phyloP scores from a whole-genome alignment of 228 moss, liverwort and hornwort species.

The Sphagnum magellanicum region DNA sequence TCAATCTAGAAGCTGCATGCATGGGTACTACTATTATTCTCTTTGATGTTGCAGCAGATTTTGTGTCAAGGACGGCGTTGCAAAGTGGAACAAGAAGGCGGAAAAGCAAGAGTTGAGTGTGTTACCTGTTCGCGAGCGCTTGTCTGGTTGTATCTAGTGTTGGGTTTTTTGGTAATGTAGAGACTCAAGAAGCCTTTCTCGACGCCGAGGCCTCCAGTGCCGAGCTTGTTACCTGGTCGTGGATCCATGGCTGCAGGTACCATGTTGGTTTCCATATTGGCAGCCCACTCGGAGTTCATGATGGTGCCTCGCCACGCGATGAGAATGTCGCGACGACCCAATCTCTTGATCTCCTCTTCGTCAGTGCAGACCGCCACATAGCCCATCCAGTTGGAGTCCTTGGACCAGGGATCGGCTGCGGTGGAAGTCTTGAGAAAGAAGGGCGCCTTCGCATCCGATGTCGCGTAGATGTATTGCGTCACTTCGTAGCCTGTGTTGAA shows the following conservation, averaged over 20 bases:
- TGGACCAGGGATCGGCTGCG: constrained; percentile 5
- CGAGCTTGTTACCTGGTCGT: background rate
- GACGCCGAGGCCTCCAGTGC: constrained; percentile 8
- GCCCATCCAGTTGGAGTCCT: constrained; percentile 15
- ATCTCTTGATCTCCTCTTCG: constrained; percentile 8
- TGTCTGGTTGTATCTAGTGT: constrained; percentile 11
- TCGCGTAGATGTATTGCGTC: constrained; percentile 13
- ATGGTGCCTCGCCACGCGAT: constrained; percentile 18
- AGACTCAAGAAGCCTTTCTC: constrained; percentile 23
- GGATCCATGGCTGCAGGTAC: background rate
- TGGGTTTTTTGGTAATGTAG: constrained; percentile 10
- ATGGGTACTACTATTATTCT: too few relatives aligned
- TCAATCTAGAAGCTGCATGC: too few relatives aligned
- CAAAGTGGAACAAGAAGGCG: too few relatives aligned
- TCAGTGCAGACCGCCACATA: constrained; percentile 11
- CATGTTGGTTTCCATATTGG: constrained; percentile 8
- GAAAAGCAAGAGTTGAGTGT: too few relatives aligned
- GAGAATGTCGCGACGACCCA: constrained; percentile 18
- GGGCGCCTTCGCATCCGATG: constrained; percentile 5
- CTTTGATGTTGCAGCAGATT: too few relatives aligned
- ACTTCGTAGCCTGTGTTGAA: constrained; percentile 14
- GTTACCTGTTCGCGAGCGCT: constrained; percentile 26
- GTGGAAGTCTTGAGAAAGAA: constrained; percentile 7
- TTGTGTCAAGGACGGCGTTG: too few relatives aligned
- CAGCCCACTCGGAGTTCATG: constrained; percentile 24